Percentiles rank a stretch among this genome's conserved stretches.
Conservation (phyloP, 176 grass and related monocot genomes). For the Phoenix roebelenii region DNA sequence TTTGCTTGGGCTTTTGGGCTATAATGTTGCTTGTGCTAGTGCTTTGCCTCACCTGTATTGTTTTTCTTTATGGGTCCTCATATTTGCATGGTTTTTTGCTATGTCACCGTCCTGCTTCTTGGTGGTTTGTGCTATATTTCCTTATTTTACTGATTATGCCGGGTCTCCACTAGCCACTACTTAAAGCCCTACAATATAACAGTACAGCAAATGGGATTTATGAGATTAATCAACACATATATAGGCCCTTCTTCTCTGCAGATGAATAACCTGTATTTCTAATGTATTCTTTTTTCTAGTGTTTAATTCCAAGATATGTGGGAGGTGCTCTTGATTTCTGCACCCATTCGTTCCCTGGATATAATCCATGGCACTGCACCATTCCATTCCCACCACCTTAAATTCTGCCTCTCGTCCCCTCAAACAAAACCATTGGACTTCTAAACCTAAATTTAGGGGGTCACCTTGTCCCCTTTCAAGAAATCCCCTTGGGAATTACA, state of each 20-base stretch:
- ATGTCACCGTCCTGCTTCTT: slow-evolving; percentile 17
- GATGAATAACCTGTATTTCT: slow-evolving; percentile 21
- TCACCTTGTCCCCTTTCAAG: slow-evolving; percentile 26
- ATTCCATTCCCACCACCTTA: slow-evolving; percentile 67
- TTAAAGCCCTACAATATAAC: not conserved
- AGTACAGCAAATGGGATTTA: slow-evolving; percentile 2
- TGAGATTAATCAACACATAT: slow-evolving; percentile 16
- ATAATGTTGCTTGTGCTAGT: slow-evolving; percentile 21
- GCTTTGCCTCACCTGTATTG: slow-evolving; percentile 20
- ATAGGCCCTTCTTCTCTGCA: slow-evolving; percentile 5
- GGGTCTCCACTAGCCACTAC: slow-evolving; percentile 21
- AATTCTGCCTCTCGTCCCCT: slow-evolving; percentile 80
- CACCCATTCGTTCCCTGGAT: slow-evolving; percentile 11
- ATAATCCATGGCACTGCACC: slow-evolving; percentile 60
- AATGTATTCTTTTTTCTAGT: slow-evolving; percentile 25
- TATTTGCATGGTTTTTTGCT: slow-evolving; percentile 25
- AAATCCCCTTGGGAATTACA: no score
- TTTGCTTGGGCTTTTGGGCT: slow-evolving; percentile 3
- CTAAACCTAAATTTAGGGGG: slow-evolving; percentile 59
- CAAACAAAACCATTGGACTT: slow-evolving; percentile 96
- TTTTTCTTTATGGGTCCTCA: slow-evolving; percentile 12
- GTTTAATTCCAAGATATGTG: slow-evolving; percentile 22
- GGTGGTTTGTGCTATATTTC: slow-evolving; percentile 7
- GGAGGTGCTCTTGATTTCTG: slow-evolving; percentile 15
- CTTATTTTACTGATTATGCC: slow-evolving; percentile 9